A percentile compares a stretch with the other conserved stretches of the same genome.
phyloP scores from a whole-genome alignment of 2,329 filamentous ascomycete species.

The Aspergillaceae sp. region DNA sequence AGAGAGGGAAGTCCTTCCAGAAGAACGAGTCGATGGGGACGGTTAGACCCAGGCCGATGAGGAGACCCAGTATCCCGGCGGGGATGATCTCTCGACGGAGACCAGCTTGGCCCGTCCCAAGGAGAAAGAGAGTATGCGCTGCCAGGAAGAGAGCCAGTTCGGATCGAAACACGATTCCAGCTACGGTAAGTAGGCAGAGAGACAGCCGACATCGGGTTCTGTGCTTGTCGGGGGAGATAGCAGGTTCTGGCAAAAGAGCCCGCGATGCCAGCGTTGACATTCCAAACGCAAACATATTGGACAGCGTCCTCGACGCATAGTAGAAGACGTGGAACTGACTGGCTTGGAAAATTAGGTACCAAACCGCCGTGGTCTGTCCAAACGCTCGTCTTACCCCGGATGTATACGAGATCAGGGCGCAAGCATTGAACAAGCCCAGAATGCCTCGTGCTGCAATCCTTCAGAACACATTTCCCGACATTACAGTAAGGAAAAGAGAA shows the following conservation, averaged over 20 bases:
- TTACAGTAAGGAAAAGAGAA: slow-evolving; percentile 1
- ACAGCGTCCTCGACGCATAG: slow-evolving; percentile 83
- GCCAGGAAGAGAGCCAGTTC: slow-evolving; percentile 76
- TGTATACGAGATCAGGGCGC: slow-evolving; percentile 58
- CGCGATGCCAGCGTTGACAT: slow-evolving; percentile 44
- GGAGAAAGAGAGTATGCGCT: slow-evolving; percentile 56
- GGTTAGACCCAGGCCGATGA: slow-evolving; percentile 60
- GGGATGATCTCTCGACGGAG: slow-evolving; percentile 50
- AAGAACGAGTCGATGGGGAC: slow-evolving; percentile 82
- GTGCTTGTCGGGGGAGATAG: slow-evolving; percentile 10
- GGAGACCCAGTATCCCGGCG: slow-evolving; percentile 56
- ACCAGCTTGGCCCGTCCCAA: slow-evolving; percentile 48
- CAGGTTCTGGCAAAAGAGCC: slow-evolving; percentile 41
- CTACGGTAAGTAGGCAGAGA: slow-evolving; percentile 66
- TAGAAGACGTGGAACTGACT: slow-evolving; percentile 90
- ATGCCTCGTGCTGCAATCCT: slow-evolving; percentile 55
- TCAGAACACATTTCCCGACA: background rate
- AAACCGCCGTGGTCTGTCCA: slow-evolving; percentile 60
- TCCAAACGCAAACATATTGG: slow-evolving; percentile 93
- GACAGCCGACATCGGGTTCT: slow-evolving; percentile 52
- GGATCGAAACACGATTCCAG: slow-evolving; percentile 78
- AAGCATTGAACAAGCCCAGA: slow-evolving; percentile 68
- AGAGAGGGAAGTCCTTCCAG: slow-evolving; percentile 70
- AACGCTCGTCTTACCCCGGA: slow-evolving; percentile 56
- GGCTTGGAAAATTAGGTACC: slow-evolving; percentile 70